Conservation (phyloP, 1,284 basidiomycete genomes). For the Irpex lacteus region DNA sequence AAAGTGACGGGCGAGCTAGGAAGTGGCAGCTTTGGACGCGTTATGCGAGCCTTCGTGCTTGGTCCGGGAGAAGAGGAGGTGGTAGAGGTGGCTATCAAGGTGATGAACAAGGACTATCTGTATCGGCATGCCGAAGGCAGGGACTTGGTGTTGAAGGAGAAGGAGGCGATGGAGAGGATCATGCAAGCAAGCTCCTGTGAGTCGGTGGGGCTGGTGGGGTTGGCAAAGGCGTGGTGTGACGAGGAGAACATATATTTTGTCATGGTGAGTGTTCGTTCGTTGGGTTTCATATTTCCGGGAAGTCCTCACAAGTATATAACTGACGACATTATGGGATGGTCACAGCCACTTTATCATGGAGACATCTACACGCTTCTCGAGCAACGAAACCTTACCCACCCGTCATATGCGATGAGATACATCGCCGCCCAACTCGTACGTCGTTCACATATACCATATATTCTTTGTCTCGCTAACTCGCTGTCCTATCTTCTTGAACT, state of each 20-base stretch:
- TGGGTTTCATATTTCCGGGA: background rate
- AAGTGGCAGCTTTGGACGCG: background rate
- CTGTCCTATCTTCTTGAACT: background rate
- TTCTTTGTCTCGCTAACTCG: background rate
- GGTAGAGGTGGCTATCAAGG: constrained; percentile 4
- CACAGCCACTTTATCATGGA: background rate
- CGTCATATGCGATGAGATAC: background rate
- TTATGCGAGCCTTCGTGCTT: background rate
- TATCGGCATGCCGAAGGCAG: background rate
- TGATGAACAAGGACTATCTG: constrained; percentile 6
- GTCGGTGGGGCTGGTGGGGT: background rate
- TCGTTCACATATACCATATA: background rate
- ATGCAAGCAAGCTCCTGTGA: background rate
- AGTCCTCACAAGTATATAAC: background rate
- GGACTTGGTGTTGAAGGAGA: background rate
- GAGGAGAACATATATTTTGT: constrained; percentile 6
- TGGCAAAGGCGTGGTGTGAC: background rate
- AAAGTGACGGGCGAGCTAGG: background rate
- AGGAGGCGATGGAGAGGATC: background rate
- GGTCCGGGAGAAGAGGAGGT: background rate
- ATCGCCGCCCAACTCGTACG: constrained; percentile 2
- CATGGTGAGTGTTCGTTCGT: background rate
- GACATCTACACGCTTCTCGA: background rate
- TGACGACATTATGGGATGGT: background rate
- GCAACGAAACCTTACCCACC: background rate